Percentiles rank a stretch among this genome's conserved stretches.
phyloP scores from a whole-genome alignment of 78 protist genomes.

The Tieghemostelium lacteum region DNA sequence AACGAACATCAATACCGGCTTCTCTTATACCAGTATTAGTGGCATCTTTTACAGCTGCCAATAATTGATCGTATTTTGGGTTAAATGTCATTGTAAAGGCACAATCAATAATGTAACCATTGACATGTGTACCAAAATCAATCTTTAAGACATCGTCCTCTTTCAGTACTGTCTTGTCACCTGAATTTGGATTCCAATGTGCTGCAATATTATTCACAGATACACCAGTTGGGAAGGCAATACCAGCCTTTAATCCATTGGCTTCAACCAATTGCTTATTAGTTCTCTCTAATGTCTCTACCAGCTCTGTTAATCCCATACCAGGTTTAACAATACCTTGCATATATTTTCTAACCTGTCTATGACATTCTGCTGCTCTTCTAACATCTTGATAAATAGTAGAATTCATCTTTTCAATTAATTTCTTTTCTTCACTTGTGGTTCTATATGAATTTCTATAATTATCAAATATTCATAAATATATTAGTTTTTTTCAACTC shows the following conservation, averaged over 20 bases:
- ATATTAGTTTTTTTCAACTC: not conserved
- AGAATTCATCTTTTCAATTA: slow-evolving; percentile 66
- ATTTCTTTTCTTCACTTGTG: slow-evolving; percentile 90
- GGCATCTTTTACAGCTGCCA: slow-evolving; percentile 96
- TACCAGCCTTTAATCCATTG: slow-evolving; percentile 90
- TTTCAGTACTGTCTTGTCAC: slow-evolving; percentile 96
- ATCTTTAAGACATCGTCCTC: slow-evolving; percentile 97
- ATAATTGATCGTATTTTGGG: slow-evolving; percentile 90
- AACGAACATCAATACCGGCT: slow-evolving; percentile 97
- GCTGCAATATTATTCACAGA: slow-evolving; percentile 98
- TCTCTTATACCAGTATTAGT: slow-evolving; percentile 94
- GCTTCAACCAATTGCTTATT: slow-evolving; percentile 81
- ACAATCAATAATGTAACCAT: slow-evolving; percentile 96
- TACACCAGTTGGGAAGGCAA: slow-evolving; percentile 97
- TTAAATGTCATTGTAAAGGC: slow-evolving; percentile 96
- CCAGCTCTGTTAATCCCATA: slow-evolving; percentile 84
- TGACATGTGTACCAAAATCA: slow-evolving; percentile 98
- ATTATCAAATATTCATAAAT: not conserved
- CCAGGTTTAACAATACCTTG: slow-evolving; percentile 90
- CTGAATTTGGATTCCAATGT: slow-evolving; percentile 99
- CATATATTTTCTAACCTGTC: slow-evolving; percentile 86
- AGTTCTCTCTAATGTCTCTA: slow-evolving; percentile 87
- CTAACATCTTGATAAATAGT: slow-evolving; percentile 86
- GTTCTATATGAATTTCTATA: slow-evolving; percentile 79
- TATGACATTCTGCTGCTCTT: slow-evolving; percentile 95